phyloP scores from a whole-genome alignment of 2,329 filamentous ascomycete genomes.

The Cordyceps pruinosa region DNA sequence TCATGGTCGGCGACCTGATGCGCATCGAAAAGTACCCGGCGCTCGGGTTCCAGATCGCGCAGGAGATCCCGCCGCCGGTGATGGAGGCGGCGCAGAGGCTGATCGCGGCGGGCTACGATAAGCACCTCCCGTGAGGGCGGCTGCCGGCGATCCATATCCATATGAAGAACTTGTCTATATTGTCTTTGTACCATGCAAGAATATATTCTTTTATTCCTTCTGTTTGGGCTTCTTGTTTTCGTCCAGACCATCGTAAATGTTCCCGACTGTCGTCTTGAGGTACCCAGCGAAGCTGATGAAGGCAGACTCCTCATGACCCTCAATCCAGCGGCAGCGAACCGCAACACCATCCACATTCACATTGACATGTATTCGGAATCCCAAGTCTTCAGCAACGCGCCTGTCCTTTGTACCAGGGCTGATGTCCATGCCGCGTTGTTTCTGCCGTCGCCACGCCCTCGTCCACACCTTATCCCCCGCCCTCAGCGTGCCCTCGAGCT shows the following conservation, averaged over 20 bases:
- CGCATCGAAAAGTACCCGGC: conserved; percentile 37
- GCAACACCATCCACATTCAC: conserved; percentile 33
- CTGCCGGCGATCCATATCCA: not conserved
- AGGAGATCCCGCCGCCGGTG: conserved; percentile 34
- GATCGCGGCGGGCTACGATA: conserved; percentile 31
- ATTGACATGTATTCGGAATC: conserved; percentile 48
- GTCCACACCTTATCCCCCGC: conserved; percentile 72
- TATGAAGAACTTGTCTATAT: not conserved
- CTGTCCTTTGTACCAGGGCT: conserved; percentile 21
- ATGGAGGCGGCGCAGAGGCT: conserved; percentile 36
- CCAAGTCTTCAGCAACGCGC: conserved; percentile 31
- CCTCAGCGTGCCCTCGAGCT: conserved; percentile 53
- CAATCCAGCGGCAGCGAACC: conserved; percentile 54
- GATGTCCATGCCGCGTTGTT: conserved; percentile 42
- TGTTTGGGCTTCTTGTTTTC: not conserved
- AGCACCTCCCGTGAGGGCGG: conserved; percentile 29
- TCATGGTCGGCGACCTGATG: conserved; percentile 39
- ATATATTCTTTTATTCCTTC: not conserved
- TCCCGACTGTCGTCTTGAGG: conserved; percentile 42
- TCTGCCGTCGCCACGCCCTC: conserved; percentile 61
- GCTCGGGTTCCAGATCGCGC: conserved; percentile 36
- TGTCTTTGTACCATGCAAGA: not conserved
- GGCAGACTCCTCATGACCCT: conserved; percentile 63
- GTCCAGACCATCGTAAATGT: not conserved
- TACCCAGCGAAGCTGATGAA: conserved; percentile 89